These are phyloP conservation scores for Suhomyces prunicola DNA, from an alignment of 805 yeast species.

Conservation along the genomic window DNA sequence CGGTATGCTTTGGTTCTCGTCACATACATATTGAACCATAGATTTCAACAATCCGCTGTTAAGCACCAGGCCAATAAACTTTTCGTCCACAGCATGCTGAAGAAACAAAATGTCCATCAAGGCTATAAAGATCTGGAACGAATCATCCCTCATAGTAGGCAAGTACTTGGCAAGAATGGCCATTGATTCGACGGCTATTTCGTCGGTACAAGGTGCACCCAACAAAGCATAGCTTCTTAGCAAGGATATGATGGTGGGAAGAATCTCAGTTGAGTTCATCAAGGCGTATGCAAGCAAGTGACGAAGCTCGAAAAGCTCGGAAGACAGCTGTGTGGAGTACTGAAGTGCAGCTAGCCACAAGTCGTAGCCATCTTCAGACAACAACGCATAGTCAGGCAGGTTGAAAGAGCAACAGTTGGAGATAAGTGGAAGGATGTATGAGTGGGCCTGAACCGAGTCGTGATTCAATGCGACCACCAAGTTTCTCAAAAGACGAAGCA, in stretches of 20 bases:
- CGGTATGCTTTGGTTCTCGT: conserved; percentile 43
- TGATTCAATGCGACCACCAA: conserved; percentile 55
- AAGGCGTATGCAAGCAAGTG: conserved; percentile 57
- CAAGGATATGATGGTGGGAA: conserved; percentile 61
- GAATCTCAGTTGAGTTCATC: conserved; percentile 67
- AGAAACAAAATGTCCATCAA: conserved; percentile 50
- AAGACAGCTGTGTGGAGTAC: conserved; percentile 32
- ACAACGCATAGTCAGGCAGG: conserved; percentile 43
- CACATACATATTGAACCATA: conserved; percentile 38
- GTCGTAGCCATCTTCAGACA: conserved; percentile 85
- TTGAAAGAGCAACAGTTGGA: conserved; percentile 55
- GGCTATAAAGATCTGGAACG: conserved; percentile 54
- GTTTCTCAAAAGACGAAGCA: conserved; percentile 54
- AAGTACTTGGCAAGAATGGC: conserved; percentile 56
- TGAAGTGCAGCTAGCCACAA: conserved; percentile 73
- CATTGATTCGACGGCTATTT: conserved; percentile 31
- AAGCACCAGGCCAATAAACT: conserved; percentile 29
- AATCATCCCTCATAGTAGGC: conserved; percentile 66
- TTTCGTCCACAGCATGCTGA: conserved; percentile 20
- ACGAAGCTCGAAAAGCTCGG: conserved; percentile 43
- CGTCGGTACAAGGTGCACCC: conserved; percentile 30
- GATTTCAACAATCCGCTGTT: conserved; percentile 46
- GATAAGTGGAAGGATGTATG: conserved; percentile 64
- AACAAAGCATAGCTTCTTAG: conserved; percentile 60
- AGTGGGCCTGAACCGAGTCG: conserved; percentile 46